Percentiles rank a stretch among this genome's conserved stretches.
These are phyloP conservation scores for Tylopilus vinaceipallidus DNA, from an alignment of 768 basidiomycete species.

Conservation along the genomic window DNA sequence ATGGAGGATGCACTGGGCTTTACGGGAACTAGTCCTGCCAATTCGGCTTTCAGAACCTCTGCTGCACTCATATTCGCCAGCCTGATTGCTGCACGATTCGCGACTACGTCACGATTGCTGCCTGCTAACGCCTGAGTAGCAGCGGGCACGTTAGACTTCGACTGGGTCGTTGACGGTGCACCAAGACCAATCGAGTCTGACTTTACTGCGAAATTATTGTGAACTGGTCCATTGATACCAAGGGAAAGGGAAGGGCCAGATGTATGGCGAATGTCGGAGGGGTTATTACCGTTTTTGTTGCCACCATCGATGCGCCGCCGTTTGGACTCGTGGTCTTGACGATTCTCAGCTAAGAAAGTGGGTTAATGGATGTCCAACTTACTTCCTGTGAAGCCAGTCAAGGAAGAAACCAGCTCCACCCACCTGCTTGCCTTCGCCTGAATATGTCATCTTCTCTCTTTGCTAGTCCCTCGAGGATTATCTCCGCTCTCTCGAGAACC, in stretches of 20 bases:
- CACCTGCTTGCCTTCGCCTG: slow-evolving; percentile 86
- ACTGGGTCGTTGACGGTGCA: slow-evolving; percentile 56
- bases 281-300: slow-evolving; percentile 43
- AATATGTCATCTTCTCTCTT: slow-evolving; percentile 95
- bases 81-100: slow-evolving; percentile 85
- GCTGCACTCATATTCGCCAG: slow-evolving; percentile 98
- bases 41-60: slow-evolving; percentile 87
- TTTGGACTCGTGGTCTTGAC: slow-evolving; percentile 90
- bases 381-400: slow-evolving; percentile 1
- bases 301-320: slow-evolving; percentile 66
- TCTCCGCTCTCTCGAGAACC: slow-evolving; percentile 81
- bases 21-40: slow-evolving; percentile 53
- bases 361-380: slow-evolving; percentile 10
- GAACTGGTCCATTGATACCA: slow-evolving; percentile 29
- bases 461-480: slow-evolving; percentile 96
- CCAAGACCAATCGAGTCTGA: slow-evolving; percentile 79
- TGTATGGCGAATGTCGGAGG: slow-evolving; percentile 29
- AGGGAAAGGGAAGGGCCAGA: slow-evolving; percentile 32
- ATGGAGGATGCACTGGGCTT: slow-evolving; percentile 34
- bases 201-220: slow-evolving; percentile 69
- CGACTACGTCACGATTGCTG: slow-evolving; percentile 87
- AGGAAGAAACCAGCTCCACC: slow-evolving; percentile 34
- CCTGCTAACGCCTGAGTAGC: slow-evolving; percentile 76
- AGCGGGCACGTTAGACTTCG: slow-evolving; percentile 52
- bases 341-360: slow-evolving; percentile 71